Base-by-base conservation (phyloP, 306 rosid genomes). In the Spatholobus suberectus region DNA sequence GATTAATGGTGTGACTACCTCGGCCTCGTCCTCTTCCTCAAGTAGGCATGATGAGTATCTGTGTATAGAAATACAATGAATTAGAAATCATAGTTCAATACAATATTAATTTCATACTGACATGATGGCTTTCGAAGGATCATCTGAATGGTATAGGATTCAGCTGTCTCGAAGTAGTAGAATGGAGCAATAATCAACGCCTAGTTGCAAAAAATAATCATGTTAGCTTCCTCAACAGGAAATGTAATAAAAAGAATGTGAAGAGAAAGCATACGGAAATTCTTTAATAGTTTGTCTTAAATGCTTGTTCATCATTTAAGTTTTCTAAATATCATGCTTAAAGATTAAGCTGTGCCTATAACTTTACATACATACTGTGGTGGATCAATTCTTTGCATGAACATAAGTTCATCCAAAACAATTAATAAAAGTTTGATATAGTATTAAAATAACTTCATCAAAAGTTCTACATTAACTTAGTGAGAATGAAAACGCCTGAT, bases 131-230 rank as follows among this genome's bases (percentile, higher is more conserved):
- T 77, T 47, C 49, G 74, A 7, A 23, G 49, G 63, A 27, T 32
- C 49, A 34, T 49, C 12, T n/a, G 44, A 29, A 37, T 34, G 84
- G 83, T 49, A 70, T 83, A 70, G 49, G 85, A 86, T 84, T 76
- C 73, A 24, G 4, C 38, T 43, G 66, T 71, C 43, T 62, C 69
- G 3, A 18, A 20, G 44, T 10, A 49, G 68, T 26, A 8, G 5
- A 21, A 37, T 66, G 17, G 61, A 58, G 57, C 78, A 65, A 62
- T 27, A 67, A 75, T 58, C 47, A 40, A 65, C 51, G 12, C 29
- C 55, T 20, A 46, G 55, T 23, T 55, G 68, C 54, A 57, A 20
- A 70, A 23, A 79, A 75, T 34, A 34, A 52, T 72, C 41, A 43
- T 55, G 37, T 79, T 8, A 43, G 73, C 74, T 68, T 71, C 43